Evolutionary conservation across 345 rosid genomes (phyloP), one percentile per base, ranked within the genome.

Genomic region (Litchi chinensis): DNA sequence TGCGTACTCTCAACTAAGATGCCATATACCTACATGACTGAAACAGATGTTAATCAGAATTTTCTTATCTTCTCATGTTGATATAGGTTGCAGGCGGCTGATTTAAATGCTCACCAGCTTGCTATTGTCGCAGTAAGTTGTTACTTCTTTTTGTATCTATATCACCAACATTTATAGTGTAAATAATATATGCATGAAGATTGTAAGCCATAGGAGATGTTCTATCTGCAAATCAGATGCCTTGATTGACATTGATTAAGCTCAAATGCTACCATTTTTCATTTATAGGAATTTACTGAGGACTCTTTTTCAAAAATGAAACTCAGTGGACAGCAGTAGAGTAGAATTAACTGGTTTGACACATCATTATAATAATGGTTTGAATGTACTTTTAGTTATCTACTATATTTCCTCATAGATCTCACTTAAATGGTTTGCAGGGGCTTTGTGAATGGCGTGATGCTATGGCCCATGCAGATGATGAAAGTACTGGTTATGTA

Each of bases 401-500:
- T 15, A 13, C 72, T 39, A 54, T 24, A 75, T 62, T 73, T 73
- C 18, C 41, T 54, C 48, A 67, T 12, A 11, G 64, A 26, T 44
- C 56, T 50, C 0, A 19, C 50, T 68, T 76, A 76, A 54, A 74
- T 80, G 79, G 76, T 65, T 86, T 85, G 78, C 80, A 95, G 99
- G 97, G 93, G 24, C 96, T 95, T 63, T 90, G 66, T 79, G 87
- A 89, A 82, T 95, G 98, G 98, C 91, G 97, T 76, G 98, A 95
- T 86, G 82, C 6, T 69, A 76, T 92, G 86, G 98, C 97, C 68
- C 96, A 98, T 60, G 79, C 83, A 67, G 92, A 92, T 76, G 99
- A 95, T 78, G 99, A 95, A 83, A 92, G 99, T 86, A 93, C 98
- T 8, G 97, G 99, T 48, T 95, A 84, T 82, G 84, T 95, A 72